Evolutionary conservation across 371 early-diverging fungal genomes (phyloP).

Genomic region (Mucor racemosus): DNA sequence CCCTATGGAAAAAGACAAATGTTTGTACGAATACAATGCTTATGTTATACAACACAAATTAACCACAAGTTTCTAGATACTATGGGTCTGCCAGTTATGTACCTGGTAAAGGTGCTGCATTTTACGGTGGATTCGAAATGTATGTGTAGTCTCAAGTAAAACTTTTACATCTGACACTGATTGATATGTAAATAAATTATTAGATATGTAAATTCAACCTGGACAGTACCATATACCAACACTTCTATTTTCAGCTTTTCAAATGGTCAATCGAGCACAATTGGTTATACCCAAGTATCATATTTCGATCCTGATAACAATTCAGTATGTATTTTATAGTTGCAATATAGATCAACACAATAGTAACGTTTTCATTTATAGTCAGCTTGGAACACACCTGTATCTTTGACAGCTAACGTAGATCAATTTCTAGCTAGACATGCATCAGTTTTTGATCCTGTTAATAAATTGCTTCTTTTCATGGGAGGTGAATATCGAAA

Average conservation of each 20-base stretch:
- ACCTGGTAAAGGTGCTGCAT: conserved; percentile 12
- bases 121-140: conserved; percentile 17
- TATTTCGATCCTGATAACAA: neutral
- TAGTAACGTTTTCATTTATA: neutral
- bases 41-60: neutral
- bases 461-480: neutral
- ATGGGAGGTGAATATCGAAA: conserved; percentile 8
- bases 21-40: neutral
- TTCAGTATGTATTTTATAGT: neutral
- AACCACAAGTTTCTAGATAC: neutral
- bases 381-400: neutral
- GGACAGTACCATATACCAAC: neutral
- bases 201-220: neutral
- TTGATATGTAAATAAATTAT: neutral
- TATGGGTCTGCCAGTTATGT: conserved; percentile 3
- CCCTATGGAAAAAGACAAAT: conserved; percentile 10
- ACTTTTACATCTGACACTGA: neutral
- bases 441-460: neutral
- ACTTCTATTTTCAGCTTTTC: conserved; percentile 1
- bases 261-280: neutral
- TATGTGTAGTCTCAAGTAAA: neutral
- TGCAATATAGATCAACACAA: neutral
- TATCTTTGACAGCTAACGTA: neutral
- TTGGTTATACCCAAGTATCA: conserved; percentile 10
- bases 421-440: neutral